phyloP scores from a whole-genome alignment of 73 alveolate species.

The Tetrahymena borealis region DNA sequence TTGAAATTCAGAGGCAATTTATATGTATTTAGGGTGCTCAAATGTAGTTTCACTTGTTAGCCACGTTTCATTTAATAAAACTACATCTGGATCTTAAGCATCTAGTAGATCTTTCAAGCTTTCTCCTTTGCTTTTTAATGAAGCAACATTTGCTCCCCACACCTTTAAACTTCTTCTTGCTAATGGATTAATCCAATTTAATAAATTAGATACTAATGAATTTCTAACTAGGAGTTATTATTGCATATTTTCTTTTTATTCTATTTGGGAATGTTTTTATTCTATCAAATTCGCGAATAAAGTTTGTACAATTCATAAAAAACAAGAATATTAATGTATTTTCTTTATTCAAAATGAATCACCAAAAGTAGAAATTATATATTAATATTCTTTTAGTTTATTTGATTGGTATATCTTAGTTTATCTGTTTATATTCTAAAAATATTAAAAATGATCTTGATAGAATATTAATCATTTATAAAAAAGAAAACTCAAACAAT shows the following conservation, averaged over 20 bases:
- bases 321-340: too few relatives aligned
- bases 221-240: not conserved
- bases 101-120: not conserved
- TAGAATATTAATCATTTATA: too few relatives aligned
- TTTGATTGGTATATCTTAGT: too few relatives aligned
- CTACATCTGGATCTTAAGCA: not conserved
- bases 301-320: too few relatives aligned
- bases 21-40: not conserved
- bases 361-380: too few relatives aligned
- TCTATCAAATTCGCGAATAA: not conserved
- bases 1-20: not conserved
- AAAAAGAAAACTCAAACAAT: too few relatives aligned
- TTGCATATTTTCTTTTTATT: not conserved
- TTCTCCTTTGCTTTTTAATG: not conserved
- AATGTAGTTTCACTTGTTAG: not conserved
- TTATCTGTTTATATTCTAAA: too few relatives aligned
- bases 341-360: too few relatives aligned
- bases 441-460: too few relatives aligned
- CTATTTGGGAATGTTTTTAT: not conserved
- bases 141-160: not conserved
- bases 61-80: not conserved
- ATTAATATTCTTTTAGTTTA: too few relatives aligned
- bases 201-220: not conserved
- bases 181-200: not conserved
- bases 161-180: not conserved